phyloP scores from a whole-genome alignment of 192 early-diverging fungal species.

The Gryganskiella cystojenkinii region DNA sequence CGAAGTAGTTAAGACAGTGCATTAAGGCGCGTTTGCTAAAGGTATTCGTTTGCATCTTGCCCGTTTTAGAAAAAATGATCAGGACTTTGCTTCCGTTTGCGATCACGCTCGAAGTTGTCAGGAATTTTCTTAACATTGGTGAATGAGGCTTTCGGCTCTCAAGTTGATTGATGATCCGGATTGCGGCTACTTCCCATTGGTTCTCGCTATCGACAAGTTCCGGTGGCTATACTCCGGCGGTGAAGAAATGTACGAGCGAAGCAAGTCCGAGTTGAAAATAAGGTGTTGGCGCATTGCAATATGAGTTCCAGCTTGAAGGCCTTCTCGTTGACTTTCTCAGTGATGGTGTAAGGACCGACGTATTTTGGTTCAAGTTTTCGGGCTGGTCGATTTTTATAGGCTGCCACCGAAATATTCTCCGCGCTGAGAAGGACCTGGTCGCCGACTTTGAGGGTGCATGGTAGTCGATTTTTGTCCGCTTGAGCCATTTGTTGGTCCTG shows the following conservation, averaged over 20 bases:
- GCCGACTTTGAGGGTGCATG: not conserved
- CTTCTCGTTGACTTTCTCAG: not conserved
- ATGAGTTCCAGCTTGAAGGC: not conserved
- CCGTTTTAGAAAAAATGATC: too few species aligned
- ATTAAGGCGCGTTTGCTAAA: too few species aligned
- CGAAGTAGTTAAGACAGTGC: too few species aligned
- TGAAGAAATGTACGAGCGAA: not conserved
- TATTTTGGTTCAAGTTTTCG: slow-evolving; percentile 13
- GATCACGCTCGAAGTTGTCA: too few species aligned
- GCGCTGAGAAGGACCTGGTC: slow-evolving; percentile 4
- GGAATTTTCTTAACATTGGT: too few species aligned
- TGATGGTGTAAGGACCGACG: slow-evolving; percentile 8
- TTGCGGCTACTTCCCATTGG: too few species aligned
- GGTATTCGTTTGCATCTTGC: too few species aligned
- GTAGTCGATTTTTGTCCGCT: not conserved
- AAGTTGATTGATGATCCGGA: too few species aligned
- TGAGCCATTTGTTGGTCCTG: slow-evolving; percentile 4
- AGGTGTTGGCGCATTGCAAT: not conserved
- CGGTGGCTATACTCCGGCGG: too few species aligned
- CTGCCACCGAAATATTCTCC: slow-evolving; percentile 3
- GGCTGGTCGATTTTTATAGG: not conserved
- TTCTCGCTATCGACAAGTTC: too few species aligned
- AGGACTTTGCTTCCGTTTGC: too few species aligned
- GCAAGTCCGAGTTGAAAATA: not conserved
- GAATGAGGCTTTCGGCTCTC: too few species aligned